These are phyloP conservation scores for Colletotrichum chrysophilum DNA, from an alignment of 2,329 filamentous ascomycete species.

Conservation along the genomic window DNA sequence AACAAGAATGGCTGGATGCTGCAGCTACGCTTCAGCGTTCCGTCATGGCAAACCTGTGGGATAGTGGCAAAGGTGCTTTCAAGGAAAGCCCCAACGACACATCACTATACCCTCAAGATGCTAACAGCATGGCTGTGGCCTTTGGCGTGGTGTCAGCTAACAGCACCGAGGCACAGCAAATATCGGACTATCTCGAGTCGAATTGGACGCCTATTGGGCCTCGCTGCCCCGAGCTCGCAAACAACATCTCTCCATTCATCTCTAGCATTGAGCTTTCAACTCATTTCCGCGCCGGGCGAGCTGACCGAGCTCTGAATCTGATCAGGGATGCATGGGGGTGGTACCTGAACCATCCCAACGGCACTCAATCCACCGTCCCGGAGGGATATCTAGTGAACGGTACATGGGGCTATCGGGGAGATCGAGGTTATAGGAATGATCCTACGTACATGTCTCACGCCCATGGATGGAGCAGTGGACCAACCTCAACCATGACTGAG, in stretches of 20 bases:
- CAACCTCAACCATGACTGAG: conserved; percentile 48
- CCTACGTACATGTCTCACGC: conserved; percentile 50
- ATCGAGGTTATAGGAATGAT: conserved; percentile 52
- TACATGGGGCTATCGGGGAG: conserved; percentile 59
- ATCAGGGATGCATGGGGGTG: conserved; percentile 64
- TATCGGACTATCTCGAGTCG: conserved; percentile 48
- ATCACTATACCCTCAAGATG: conserved; percentile 63
- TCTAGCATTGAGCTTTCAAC: conserved; percentile 63
- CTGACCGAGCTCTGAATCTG: conserved; percentile 57
- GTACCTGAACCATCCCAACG: conserved; percentile 61
- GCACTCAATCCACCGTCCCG: conserved; percentile 63
- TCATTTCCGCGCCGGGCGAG: conserved; percentile 52
- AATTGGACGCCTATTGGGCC: conserved; percentile 63
- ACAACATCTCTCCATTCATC: conserved; percentile 64
- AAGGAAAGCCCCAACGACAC: conserved; percentile 56
- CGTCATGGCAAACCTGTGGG: conserved; percentile 55
- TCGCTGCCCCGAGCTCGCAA: conserved; percentile 59
- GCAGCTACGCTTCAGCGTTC: not conserved
- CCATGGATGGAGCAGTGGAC: conserved; percentile 54
- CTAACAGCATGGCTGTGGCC: conserved; percentile 59
- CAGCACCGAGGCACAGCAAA: conserved; percentile 34
- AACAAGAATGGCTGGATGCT: conserved; percentile 29
- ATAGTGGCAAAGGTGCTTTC: conserved; percentile 49
- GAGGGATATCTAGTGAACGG: conserved; percentile 63
- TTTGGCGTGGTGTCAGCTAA: conserved; percentile 31